Evolutionary conservation across 345 rosid species (phyloP).

Genomic region (Hibiscus syriacus): DNA sequence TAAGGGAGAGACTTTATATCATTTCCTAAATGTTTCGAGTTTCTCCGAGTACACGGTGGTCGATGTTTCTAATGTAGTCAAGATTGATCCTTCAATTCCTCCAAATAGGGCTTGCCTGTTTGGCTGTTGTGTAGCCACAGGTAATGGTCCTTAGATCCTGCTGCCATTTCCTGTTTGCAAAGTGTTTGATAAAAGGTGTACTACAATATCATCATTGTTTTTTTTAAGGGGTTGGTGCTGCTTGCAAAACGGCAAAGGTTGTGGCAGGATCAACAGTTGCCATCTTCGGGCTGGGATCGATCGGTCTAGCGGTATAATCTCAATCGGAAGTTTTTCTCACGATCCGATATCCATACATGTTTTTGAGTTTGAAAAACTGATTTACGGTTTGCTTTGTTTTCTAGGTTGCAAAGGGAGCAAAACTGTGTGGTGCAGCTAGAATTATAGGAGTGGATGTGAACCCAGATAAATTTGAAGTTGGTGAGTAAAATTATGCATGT

Average conservation of each 20-base stretch:
- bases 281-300: conserved; percentile 79
- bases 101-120: conserved; percentile 77
- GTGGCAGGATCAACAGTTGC: conserved; percentile 80
- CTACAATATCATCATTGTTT: no score
- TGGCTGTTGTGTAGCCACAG: conserved; percentile 88
- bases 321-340: neutral
- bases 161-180: no score
- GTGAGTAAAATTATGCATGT: no score
- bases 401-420: no score
- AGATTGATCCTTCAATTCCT: conserved; percentile 54
- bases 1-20: conserved; percentile 55
- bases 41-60: no score
- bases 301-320: conserved; percentile 73
- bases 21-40: conserved; percentile 70
- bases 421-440: no score
- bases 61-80: conserved; percentile 51
- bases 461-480: neutral
- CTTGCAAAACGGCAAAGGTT: conserved; percentile 75
- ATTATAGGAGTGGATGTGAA: no score
- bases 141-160: no score
- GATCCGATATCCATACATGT: neutral
- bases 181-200: no score
- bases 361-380: neutral
- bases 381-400: conserved; percentile 2
- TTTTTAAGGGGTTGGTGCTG: conserved; percentile 72